Evolutionary conservation across 495 filamentous ascomycete species (phyloP).

Genomic region (Penicillium salamii): DNA sequence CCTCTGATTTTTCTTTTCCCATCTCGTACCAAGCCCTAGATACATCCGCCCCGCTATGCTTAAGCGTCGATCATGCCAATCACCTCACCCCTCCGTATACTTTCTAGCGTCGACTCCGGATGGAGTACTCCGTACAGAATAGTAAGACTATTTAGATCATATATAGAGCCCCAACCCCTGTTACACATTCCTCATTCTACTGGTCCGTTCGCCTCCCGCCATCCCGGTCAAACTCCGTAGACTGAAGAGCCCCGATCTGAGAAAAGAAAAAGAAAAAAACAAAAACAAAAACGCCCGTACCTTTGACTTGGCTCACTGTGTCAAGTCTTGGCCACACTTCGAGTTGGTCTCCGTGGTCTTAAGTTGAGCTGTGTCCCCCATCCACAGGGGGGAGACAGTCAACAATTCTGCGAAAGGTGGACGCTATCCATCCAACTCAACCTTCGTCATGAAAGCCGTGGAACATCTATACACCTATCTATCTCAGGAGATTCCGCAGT

Average conservation of each 20-base stretch:
- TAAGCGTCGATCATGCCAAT: neutral
- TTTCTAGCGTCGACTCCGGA: neutral
- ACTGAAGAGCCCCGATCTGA: too few relatives aligned
- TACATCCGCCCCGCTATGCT: neutral
- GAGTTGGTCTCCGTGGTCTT: neutral
- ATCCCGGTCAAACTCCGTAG: neutral
- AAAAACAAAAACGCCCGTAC: neutral
- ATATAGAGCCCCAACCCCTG: neutral
- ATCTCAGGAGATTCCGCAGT: neutral
- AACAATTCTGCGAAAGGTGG: neutral
- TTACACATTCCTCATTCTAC: neutral
- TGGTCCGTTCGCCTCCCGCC: constrained; percentile 2
- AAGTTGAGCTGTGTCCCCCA: constrained; percentile 6
- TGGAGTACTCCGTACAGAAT: too few relatives aligned
- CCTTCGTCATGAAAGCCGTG: neutral
- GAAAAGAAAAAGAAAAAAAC: too few relatives aligned
- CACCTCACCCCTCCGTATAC: neutral
- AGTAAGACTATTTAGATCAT: neutral
- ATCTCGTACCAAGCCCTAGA: neutral
- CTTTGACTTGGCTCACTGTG: neutral
- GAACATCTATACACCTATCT: neutral
- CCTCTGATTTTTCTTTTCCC: neutral
- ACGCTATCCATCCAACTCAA: constrained; percentile 1
- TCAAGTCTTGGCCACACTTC: neutral
- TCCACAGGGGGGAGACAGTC: neutral